A percentile compares a stretch with the other conserved stretches of the same genome.
Conservation (phyloP, 495 filamentous ascomycete species). For the Penicillium roqueforti region DNA sequence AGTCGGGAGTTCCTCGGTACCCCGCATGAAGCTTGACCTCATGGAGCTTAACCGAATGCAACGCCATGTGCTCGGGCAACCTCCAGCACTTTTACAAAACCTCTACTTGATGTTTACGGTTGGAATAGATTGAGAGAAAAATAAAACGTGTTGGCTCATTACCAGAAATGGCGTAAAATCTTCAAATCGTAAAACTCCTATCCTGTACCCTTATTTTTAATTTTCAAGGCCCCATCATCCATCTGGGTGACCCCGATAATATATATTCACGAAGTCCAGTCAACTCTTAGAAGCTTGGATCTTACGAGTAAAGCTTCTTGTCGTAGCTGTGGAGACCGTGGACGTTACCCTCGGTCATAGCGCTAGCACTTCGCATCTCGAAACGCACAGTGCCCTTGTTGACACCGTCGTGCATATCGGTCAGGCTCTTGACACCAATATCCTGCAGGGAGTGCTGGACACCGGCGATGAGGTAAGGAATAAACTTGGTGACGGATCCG, state of each 20-base stretch:
- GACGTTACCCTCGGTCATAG: conserved; percentile 91
- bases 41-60: conserved; percentile 18
- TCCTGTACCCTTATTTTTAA: conserved; percentile 35
- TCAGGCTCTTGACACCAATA: conserved; percentile 76
- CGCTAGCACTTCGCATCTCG: conserved; percentile 89
- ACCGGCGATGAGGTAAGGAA: conserved; percentile 91
- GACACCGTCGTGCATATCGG: conserved; percentile 71
- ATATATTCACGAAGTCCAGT: conserved; percentile 24
- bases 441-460: conserved; percentile 97
- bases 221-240: conserved; percentile 37
- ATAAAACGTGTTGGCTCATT: conserved; percentile 19
- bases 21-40: conserved; percentile 23
- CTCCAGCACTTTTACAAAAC: background rate
- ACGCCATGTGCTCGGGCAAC: conserved; percentile 16
- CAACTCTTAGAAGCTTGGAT: conserved; percentile 14
- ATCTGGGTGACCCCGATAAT: conserved; percentile 26
- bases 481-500: conserved; percentile 85
- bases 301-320: conserved; percentile 95
- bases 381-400: conserved; percentile 77
- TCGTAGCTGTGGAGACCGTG: conserved; percentile 96
- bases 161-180: conserved; percentile 30
- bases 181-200: conserved; percentile 28
- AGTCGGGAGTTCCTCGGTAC: conserved; percentile 26
- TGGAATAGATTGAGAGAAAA: background rate
- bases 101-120: background rate